A percentile compares a stretch with the other conserved stretches of the same genome.
phyloP scores from a whole-genome alignment of 306 rosid genomes.

The Urtica urens region DNA sequence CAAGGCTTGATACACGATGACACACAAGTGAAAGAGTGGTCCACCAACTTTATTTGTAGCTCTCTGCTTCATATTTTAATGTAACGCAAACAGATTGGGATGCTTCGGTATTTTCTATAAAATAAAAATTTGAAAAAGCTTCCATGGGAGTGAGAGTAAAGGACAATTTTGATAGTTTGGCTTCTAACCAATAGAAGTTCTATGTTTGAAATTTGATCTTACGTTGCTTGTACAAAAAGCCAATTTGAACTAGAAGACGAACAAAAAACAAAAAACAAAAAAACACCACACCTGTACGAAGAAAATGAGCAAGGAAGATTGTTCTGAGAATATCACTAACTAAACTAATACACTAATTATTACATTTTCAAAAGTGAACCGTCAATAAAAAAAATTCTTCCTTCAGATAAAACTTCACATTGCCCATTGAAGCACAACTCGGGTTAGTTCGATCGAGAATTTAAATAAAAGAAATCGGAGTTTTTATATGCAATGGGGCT shows the following conservation, averaged over 20 bases:
- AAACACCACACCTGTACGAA: slow-evolving; percentile 10
- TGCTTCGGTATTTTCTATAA: too few species aligned
- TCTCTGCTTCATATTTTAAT: background rate
- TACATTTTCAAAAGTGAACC: slow-evolving; percentile 23
- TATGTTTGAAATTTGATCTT: too few species aligned
- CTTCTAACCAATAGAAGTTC: too few species aligned
- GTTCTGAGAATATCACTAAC: slow-evolving; percentile 29
- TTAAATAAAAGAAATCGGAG: slow-evolving; percentile 11
- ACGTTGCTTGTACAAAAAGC: too few species aligned
- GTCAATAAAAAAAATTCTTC: too few species aligned
- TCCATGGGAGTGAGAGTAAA: too few species aligned
- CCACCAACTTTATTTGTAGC: background rate
- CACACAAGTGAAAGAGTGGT: slow-evolving; percentile 4
- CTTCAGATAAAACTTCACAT: slow-evolving; percentile 41
- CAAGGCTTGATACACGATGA: background rate
- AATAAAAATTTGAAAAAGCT: too few species aligned
- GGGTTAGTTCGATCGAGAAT: slow-evolving; percentile 31
- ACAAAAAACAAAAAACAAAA: too few species aligned
- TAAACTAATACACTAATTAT: slow-evolving; percentile 33
- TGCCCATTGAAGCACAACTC: slow-evolving; percentile 29
- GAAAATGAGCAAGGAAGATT: slow-evolving; percentile 27
- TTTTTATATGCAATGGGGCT: slow-evolving; percentile 20
- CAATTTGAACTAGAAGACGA: too few species aligned
- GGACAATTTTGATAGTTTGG: too few species aligned
- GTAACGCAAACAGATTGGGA: background rate